These are phyloP conservation scores for Eucommia ulmoides DNA, from an alignment of 257 asterid species.

Conservation along the genomic window DNA sequence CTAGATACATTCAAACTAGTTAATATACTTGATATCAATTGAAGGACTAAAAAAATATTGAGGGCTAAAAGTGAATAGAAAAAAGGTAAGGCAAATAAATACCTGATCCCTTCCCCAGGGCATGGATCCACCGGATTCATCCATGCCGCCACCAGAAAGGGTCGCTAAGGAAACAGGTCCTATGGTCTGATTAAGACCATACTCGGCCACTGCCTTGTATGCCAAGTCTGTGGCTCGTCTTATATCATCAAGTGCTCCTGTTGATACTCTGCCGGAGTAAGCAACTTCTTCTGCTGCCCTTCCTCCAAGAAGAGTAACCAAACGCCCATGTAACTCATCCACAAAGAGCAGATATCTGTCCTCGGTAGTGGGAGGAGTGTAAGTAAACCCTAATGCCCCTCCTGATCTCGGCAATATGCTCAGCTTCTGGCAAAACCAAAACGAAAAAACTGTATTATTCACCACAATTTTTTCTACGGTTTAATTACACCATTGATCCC, in stretches of 20 bases:
- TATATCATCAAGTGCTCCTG: slow-evolving; percentile 97
- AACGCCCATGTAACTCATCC: slow-evolving; percentile 95
- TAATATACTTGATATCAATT: too few relatives aligned
- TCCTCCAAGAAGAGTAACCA: slow-evolving; percentile 98
- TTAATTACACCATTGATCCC: too few relatives aligned
- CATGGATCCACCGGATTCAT: slow-evolving; percentile 67
- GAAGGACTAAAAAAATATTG: too few relatives aligned
- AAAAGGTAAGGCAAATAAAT: slow-evolving; percentile 7
- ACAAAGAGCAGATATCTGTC: slow-evolving; percentile 93
- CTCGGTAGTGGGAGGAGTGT: slow-evolving; percentile 82
- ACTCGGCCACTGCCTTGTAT: slow-evolving; percentile 97
- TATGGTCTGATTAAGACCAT: slow-evolving; percentile 70
- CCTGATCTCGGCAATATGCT: slow-evolving; percentile 99
- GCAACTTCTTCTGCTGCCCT: slow-evolving; percentile 97
- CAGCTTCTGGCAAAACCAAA: slow-evolving; percentile 60
- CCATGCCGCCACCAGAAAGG: slow-evolving; percentile 92
- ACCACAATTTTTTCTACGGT: too few relatives aligned
- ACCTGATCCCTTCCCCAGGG: slow-evolving; percentile 96
- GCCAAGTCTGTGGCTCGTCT: slow-evolving; percentile 98
- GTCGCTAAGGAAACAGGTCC: slow-evolving; percentile 90
- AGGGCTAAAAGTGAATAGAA: not conserved
- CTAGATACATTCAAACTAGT: too few relatives aligned
- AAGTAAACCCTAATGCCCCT: slow-evolving; percentile 94
- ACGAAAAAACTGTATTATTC: too few relatives aligned
- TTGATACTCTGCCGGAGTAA: slow-evolving; percentile 95